Percentiles rank a stretch among this genome's conserved stretches.
These are phyloP conservation scores for Naganishia vaughanmartiniae DNA, from an alignment of 768 basidiomycete genomes.

Conservation along the genomic window DNA sequence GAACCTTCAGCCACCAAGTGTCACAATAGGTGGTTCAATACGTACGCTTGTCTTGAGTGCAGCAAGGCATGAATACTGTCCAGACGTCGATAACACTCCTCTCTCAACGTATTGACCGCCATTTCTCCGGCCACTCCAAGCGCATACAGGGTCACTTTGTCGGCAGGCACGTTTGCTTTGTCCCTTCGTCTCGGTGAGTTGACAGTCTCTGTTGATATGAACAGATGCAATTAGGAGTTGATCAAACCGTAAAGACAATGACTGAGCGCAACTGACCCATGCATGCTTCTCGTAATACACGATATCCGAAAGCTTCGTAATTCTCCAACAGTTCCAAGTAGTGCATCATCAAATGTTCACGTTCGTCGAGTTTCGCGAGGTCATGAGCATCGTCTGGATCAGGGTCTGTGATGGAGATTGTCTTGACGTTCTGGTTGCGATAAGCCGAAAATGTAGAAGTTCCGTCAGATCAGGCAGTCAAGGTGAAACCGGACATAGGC, in stretches of 20 bases:
- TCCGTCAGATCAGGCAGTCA: too few relatives aligned
- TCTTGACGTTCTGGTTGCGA: not conserved
- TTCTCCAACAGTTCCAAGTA: not conserved
- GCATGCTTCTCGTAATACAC: conserved; percentile 15
- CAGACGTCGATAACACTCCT: conserved; percentile 18
- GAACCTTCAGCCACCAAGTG: not conserved
- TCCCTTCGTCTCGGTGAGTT: conserved; percentile 4
- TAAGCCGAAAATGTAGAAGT: not conserved
- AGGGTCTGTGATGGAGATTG: not conserved
- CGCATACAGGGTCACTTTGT: conserved; percentile 19
- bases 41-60: not conserved
- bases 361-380: not conserved
- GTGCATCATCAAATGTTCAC: not conserved
- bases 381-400: not conserved
- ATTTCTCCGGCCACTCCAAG: conserved; percentile 12
- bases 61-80: conserved; percentile 10
- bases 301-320: conserved; percentile 6
- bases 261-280: not conserved
- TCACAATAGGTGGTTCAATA: not conserved
- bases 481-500: not conserved
- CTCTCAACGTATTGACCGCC: conserved; percentile 17
- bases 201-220: not conserved
- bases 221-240: not conserved
- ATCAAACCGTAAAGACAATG: not conserved
- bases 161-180: conserved; percentile 3